phyloP scores from a whole-genome alignment of 1,139 yeast species.

The Protomyces pachydermus region DNA sequence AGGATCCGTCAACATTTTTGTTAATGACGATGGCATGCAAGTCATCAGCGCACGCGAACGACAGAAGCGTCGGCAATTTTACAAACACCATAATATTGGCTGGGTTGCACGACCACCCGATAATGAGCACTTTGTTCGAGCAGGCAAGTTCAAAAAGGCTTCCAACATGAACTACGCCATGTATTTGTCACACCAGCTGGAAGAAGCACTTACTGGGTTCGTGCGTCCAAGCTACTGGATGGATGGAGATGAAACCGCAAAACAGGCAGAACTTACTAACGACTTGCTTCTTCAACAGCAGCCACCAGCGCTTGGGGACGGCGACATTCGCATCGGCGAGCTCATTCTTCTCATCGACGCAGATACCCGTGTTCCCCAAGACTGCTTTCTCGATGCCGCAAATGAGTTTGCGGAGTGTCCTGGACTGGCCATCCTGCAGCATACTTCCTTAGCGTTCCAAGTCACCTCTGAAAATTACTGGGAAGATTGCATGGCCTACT shows the following conservation, averaged over 20 bases:
- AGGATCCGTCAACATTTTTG: slow-evolving; percentile 28
- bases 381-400: slow-evolving; percentile 32
- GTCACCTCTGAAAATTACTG: slow-evolving; percentile 29
- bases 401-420: slow-evolving; percentile 31
- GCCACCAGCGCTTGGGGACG: slow-evolving; percentile 28
- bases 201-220: slow-evolving; percentile 26
- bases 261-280: slow-evolving; percentile 8
- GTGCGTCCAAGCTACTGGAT: slow-evolving; percentile 22
- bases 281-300: slow-evolving; percentile 10
- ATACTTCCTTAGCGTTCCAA: slow-evolving; percentile 31
- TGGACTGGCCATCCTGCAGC: slow-evolving; percentile 31
- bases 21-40: slow-evolving; percentile 31
- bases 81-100: slow-evolving; percentile 30
- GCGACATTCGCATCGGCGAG: slow-evolving; percentile 32
- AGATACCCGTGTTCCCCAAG: slow-evolving; percentile 32
- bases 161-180: slow-evolving; percentile 32
- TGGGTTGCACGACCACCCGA: slow-evolving; percentile 32
- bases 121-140: slow-evolving; percentile 30
- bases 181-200: slow-evolving; percentile 29
- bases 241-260: slow-evolving; percentile 16
- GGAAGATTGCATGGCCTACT: slow-evolving; percentile 32
- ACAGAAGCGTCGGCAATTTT: slow-evolving; percentile 26
- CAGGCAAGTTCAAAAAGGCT: slow-evolving; percentile 32
- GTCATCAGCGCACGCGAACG: slow-evolving; percentile 18
- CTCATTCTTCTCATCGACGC: slow-evolving; percentile 31